Evolutionary conservation across 1,139 yeast species (phyloP).

Genomic region (Wickerhamiella infanticola): DNA sequence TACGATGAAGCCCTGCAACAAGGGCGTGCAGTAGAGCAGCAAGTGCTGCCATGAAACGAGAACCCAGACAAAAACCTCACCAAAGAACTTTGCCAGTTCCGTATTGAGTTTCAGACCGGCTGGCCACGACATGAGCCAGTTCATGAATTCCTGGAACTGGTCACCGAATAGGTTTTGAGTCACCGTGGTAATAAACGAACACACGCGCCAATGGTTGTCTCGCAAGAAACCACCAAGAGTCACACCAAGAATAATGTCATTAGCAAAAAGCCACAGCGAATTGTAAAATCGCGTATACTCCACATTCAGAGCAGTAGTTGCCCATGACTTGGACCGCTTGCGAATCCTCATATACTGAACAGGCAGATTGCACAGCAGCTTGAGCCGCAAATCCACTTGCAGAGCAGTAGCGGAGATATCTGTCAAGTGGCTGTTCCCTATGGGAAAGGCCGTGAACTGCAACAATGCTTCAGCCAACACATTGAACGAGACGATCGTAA

Average conservation of each 20-base stretch:
- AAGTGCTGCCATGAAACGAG: conserved; percentile 45
- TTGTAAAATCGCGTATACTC: conserved; percentile 85
- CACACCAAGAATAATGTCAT: conserved; percentile 66
- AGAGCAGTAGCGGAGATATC: conserved; percentile 50
- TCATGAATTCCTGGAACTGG: conserved; percentile 34
- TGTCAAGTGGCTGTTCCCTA: conserved; percentile 21
- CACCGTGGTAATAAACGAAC: conserved; percentile 1
- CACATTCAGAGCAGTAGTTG: conserved; percentile 25
- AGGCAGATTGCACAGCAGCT: conserved; percentile 70
- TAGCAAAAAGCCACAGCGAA: conserved; percentile 71
- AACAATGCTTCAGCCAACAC: conserved; percentile 25
- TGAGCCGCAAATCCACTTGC: conserved; percentile 64
- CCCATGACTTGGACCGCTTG: conserved; percentile 24
- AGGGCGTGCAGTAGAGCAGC: conserved; percentile 19
- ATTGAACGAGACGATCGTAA: conserved; percentile 15
- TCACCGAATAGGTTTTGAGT: conserved; percentile 5
- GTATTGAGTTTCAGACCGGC: conserved; percentile 88
- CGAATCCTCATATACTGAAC: conserved; percentile 52
- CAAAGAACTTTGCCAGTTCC: conserved; percentile 72
- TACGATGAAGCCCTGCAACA: conserved; percentile 22
- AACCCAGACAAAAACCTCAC: conserved; percentile 79
- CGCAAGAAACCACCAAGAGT: conserved; percentile 38
- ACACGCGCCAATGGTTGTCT: conserved; percentile 29
- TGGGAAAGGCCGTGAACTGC: conserved; percentile 25
- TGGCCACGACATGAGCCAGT: conserved; percentile 79